Base-by-base conservation (phyloP, 106 monocot species). In the Apostasia ramifera region DNA sequence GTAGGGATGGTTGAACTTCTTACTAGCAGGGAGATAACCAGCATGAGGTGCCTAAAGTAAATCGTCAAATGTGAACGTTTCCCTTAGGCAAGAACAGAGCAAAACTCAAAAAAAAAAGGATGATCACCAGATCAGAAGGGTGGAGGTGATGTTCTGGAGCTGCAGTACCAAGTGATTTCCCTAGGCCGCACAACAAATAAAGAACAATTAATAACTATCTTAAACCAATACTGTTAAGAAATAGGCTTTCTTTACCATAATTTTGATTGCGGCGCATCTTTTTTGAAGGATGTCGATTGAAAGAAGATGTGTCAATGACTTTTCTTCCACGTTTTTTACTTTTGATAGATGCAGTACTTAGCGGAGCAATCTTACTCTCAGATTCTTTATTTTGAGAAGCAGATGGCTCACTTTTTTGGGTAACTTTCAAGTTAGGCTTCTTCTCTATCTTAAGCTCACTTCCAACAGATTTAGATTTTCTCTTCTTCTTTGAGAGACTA, bases 11-110 rank as follows among this genome's bases (percentile, higher is more conserved):
- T 37, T 63, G n/a, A 47, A 66, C 57, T 45, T 77, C 37, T 63
- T 62, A 53, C 62, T 61, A 63, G 85, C 56, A 64, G 81, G 81
- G 57, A 85, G 55, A 44, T 71, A 80, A 58, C 85, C 85, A 46
- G 81, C 81, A 75, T 85, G 85, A 68, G 85, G 81, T 59, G 59
- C 81, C 81, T 85, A 71, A 71, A 55, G 3, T 39, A 49, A 8
- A 40, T 2, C 6, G 59, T 46, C 6, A 2, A 5, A 44, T 55
- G 1, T 1, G 57, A 40, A 67, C 8, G 55, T 3, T 76, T 59
- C 8, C 26, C 5, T 13, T 0, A 48, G 10, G 46, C n/a, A n/a
- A 8, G 15, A 41, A 6, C 43, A 10, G 46, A 65, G 47, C 3
- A 41, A 77, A 55, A 47, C 63, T n/a, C 26, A 51, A 55, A 55